Base-by-base conservation (phyloP, 2,329 filamentous ascomycete species). In the Beauveria pseudobassiana region DNA sequence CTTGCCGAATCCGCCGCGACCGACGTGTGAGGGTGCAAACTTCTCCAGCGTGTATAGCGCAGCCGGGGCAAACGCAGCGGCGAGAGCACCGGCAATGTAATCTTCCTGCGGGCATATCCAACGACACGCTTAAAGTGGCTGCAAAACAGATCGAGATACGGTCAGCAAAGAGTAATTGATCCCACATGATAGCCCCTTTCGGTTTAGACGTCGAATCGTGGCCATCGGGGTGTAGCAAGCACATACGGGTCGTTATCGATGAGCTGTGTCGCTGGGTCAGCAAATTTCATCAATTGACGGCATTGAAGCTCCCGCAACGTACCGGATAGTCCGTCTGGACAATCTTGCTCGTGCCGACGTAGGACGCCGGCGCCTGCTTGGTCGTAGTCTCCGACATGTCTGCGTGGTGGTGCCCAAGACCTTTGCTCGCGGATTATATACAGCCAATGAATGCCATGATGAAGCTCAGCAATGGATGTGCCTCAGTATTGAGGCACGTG, bases 161-260 rank as follows among this genome's bases (percentile, higher is more conserved):
- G 66, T 68, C 67, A 68, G 70, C 69, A 53, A 57, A 34, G 34
- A 62, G 45, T 42, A 52, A 56, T 53, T 59, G 42, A 30, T 26
- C 5, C 18, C 43, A 10, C 10, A 7, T 3, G 43, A 16, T 20
- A 24, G 34, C 16, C 1, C n/a, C 6, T 14, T 10, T 57, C 48
- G 3, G 24, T 30, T 7, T 22, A 28, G 10, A 53, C 24, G 5
- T 57, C 48, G 53, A 46, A 49, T 57, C n/a, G 61, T 59, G 20
- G 54, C n/a, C 7, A 14, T 66, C 59, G 56, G 49, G 30, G 63
- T 46, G 18, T 55, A 30, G 60, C 48, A 57, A 26, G 61, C 51
- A 75, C 74, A 62, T 93, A 97, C 93, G 95, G 95, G 78, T 99
- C 95, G 80, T 91, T 96, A 82, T 99, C 95, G 78, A 99, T 98